Evolutionary conservation across 441 rosid species (phyloP).

Genomic region (Erysimum cheiri): DNA sequence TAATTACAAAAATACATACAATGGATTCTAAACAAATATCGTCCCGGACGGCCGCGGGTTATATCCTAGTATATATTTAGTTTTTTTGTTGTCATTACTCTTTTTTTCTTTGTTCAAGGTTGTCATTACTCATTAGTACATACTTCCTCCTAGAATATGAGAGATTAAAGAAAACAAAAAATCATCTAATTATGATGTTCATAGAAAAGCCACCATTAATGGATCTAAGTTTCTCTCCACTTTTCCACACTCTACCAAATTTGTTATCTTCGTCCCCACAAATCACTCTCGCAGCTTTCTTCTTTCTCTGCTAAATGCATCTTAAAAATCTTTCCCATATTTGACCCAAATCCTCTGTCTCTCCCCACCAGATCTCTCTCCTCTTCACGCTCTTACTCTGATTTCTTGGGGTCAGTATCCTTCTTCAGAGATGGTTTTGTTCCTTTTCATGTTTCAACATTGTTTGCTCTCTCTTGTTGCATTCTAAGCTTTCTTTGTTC

Average conservation of each 20-base stretch:
- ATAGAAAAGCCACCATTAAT: slow-evolving; percentile 25
- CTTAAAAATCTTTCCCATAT: not conserved
- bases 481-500: not conserved
- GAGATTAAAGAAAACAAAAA: not conserved
- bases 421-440: not conserved
- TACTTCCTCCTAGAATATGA: not conserved
- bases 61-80: too few relatives aligned
- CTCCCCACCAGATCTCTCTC: slow-evolving; percentile 2
- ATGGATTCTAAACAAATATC: too few relatives aligned
- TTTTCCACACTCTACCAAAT: not conserved
- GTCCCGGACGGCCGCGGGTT: too few relatives aligned
- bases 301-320: not conserved
- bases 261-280: slow-evolving; percentile 6
- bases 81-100: too few relatives aligned
- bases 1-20: too few relatives aligned
- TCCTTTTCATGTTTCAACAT: not conserved
- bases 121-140: too few relatives aligned
- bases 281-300: slow-evolving; percentile 15
- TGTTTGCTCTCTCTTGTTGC: not conserved
- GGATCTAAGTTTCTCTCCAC: not conserved
- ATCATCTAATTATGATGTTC: not conserved
- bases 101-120: too few relatives aligned
- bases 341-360: not conserved
- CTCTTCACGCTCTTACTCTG: not conserved
- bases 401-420: not conserved